phyloP scores from a whole-genome alignment of 2,329 filamentous ascomycete genomes.

The Fusarium virguliforme region DNA sequence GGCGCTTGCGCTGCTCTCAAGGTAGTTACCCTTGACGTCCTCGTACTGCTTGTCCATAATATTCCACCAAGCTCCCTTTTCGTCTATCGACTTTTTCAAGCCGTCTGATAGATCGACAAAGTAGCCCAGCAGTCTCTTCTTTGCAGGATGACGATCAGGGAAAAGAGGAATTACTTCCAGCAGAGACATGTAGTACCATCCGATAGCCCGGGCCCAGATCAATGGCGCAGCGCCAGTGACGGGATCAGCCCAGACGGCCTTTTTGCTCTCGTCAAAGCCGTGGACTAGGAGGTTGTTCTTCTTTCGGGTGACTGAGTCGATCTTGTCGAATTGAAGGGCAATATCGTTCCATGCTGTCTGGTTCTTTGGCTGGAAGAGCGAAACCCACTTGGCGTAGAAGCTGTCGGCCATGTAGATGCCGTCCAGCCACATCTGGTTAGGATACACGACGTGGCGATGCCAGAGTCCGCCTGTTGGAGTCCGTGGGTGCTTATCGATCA shows the following conservation, averaged over 20 bases:
- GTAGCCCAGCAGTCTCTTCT: constrained; percentile 56
- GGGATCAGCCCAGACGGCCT: constrained; percentile 67
- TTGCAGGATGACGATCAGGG: constrained; percentile 56
- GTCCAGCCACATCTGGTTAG: constrained; percentile 72
- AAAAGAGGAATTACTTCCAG: constrained; percentile 66
- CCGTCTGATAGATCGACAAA: constrained; percentile 60
- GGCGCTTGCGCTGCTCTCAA: constrained; percentile 72
- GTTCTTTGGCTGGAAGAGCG: constrained; percentile 56
- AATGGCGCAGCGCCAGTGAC: constrained; percentile 66
- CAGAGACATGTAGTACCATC: constrained; percentile 69
- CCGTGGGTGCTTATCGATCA: constrained; percentile 65
- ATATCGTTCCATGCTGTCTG: constrained; percentile 62
- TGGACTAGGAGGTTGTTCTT: constrained; percentile 64
- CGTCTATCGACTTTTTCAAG: constrained; percentile 61
- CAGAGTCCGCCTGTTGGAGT: constrained; percentile 68
- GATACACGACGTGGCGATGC: constrained; percentile 63
- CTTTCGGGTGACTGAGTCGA: constrained; percentile 61
- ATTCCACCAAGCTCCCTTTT: constrained; percentile 70
- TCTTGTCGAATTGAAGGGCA: constrained; percentile 61
- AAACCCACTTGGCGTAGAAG: constrained; percentile 61
- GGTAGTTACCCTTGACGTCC: constrained; percentile 68
- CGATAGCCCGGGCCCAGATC: constrained; percentile 68
- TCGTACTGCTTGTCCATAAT: constrained; percentile 67
- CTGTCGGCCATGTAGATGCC: constrained; percentile 67
- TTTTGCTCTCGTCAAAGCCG: constrained; percentile 67